Percentiles rank a stretch among this genome's conserved stretches.
phyloP scores from a whole-genome alignment of 768 basidiomycete genomes.

The Leccinum fibrillosum region DNA sequence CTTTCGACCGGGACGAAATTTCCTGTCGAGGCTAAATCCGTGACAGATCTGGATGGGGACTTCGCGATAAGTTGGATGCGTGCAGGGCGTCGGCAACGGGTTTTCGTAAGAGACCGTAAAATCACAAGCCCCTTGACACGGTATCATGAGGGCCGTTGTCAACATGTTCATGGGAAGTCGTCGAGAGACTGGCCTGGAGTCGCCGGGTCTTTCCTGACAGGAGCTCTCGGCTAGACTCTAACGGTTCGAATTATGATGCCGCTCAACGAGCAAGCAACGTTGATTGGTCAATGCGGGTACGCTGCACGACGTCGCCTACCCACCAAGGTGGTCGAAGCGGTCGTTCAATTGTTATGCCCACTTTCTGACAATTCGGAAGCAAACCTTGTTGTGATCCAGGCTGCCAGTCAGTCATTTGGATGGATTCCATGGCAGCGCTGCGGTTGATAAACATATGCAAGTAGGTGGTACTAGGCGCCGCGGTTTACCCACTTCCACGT shows the following conservation, averaged over 20 bases:
- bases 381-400: neutral
- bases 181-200: neutral
- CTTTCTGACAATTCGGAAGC: neutral
- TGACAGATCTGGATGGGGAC: slow-evolving; percentile 5
- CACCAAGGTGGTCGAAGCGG: neutral
- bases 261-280: neutral
- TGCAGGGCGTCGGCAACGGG: slow-evolving; percentile 12
- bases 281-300: neutral
- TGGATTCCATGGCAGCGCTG: neutral
- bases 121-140: neutral
- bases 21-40: slow-evolving; percentile 10
- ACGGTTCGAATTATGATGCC: neutral
- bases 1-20: slow-evolving; percentile 11
- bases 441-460: slow-evolving; percentile 14
- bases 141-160: neutral
- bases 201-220: neutral
- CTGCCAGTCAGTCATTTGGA: neutral
- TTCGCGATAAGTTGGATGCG: slow-evolving; percentile 18
- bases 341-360: neutral
- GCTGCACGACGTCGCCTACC: neutral
- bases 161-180: neutral
- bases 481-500: neutral
- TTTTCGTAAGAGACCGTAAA: slow-evolving; percentile 23
- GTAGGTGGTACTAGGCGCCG: neutral
- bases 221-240: neutral